Evolutionary conservation across 371 early-diverging fungal genomes (phyloP).

Genomic region (Mucor sp.): DNA sequence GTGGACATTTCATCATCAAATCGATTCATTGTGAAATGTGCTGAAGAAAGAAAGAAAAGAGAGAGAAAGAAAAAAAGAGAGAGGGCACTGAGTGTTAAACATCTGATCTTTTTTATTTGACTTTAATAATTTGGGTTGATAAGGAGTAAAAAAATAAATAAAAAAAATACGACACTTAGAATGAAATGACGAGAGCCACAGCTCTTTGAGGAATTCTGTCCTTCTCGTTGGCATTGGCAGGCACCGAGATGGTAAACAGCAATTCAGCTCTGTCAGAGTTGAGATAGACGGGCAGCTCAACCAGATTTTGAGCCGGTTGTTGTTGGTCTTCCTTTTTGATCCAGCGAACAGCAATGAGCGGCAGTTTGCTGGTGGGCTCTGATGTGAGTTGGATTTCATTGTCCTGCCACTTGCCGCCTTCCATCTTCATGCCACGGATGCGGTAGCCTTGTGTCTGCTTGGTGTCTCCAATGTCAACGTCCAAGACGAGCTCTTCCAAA

Average conservation of each 20-base stretch:
- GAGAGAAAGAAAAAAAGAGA: neutral
- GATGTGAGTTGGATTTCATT: conserved; percentile 57
- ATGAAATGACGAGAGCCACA: conserved; percentile 68
- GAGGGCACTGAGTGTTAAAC: neutral
- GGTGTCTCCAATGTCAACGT: conserved; percentile 45
- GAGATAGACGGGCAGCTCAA: conserved; percentile 81
- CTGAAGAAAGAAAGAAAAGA: neutral
- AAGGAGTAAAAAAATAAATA: neutral
- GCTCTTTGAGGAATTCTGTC: conserved; percentile 72
- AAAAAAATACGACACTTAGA: conserved; percentile 22
- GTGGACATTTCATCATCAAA: conserved; percentile 26
- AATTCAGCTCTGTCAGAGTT: conserved; percentile 78
- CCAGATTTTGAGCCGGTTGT: conserved; percentile 17
- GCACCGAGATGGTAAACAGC: conserved; percentile 70
- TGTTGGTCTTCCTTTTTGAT: conserved; percentile 32
- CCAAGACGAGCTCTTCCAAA: conserved; percentile 66
- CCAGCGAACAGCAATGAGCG: conserved; percentile 54
- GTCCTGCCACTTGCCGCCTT: conserved; percentile 70
- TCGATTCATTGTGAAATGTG: conserved; percentile 1
- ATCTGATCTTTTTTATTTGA: neutral
- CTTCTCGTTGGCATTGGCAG: conserved; percentile 39
- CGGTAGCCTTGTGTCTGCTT: conserved; percentile 24
- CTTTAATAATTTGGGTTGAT: neutral
- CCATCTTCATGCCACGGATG: conserved; percentile 59
- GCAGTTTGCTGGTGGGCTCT: conserved; percentile 47